Conservation (phyloP, 1,139 yeast genomes). For the Arxiozyma telluris region DNA sequence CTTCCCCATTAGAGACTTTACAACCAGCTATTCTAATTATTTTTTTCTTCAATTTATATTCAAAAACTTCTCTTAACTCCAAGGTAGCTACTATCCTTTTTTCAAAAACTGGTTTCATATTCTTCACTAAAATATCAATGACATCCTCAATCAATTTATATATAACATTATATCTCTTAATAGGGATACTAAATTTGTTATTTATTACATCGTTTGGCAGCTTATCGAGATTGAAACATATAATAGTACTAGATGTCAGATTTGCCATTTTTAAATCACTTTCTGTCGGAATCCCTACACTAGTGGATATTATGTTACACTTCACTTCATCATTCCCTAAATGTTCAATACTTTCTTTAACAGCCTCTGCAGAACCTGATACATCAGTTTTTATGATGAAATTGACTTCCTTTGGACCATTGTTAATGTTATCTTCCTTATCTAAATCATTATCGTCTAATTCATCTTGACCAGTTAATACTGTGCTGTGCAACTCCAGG, state of each 20-base stretch:
- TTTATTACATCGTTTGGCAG: slow-evolving; percentile 55
- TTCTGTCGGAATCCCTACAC: slow-evolving; percentile 82
- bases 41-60: slow-evolving; percentile 48
- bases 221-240: slow-evolving; percentile 65
- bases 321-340: slow-evolving; percentile 81
- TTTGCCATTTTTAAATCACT: slow-evolving; percentile 76
- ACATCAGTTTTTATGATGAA: slow-evolving; percentile 87
- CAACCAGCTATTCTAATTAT: slow-evolving; percentile 76
- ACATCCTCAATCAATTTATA: slow-evolving; percentile 84
- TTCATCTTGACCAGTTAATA: slow-evolving; percentile 31
- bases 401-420: slow-evolving; percentile 36
- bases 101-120: slow-evolving; percentile 61
- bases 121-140: slow-evolving; percentile 50
- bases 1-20: slow-evolving; percentile 61
- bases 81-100: slow-evolving; percentile 61
- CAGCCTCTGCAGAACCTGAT: slow-evolving; percentile 58
- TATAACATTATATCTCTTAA: slow-evolving; percentile 68
- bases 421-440: slow-evolving; percentile 14
- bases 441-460: slow-evolving; percentile 36
- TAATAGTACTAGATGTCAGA: slow-evolving; percentile 59
- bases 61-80: slow-evolving; percentile 62
- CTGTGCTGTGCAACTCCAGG: slow-evolving; percentile 11
- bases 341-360: slow-evolving; percentile 64
- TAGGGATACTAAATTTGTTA: slow-evolving; percentile 55
- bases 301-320: slow-evolving; percentile 57